Evolutionary conservation across 176 grass and related monocot species (phyloP).

Genomic region (Bothriochloa decipiens): DNA sequence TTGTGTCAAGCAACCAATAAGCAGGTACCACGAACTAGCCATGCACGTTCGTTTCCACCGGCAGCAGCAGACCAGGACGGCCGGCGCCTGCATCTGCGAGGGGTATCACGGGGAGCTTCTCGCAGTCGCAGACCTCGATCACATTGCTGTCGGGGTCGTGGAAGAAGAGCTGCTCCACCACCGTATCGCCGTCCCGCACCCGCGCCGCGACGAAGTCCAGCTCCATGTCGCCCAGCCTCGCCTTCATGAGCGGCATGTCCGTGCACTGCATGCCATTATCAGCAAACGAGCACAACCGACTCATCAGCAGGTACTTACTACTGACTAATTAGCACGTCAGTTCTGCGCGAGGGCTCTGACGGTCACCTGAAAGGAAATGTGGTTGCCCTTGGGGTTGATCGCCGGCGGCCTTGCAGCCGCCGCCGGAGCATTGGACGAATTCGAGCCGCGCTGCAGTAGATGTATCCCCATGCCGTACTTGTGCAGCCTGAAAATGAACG

Average conservation of each 20-base stretch:
- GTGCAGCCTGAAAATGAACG: constrained; percentile 83
- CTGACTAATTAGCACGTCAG: neutral
- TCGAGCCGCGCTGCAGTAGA: constrained; percentile 56
- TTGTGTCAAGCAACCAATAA: neutral
- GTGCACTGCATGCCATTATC: constrained; percentile 48
- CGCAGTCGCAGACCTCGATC: constrained; percentile 85
- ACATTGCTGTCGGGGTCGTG: constrained; percentile 79
- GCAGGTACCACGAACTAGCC: neutral
- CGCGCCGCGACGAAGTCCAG: constrained; percentile 46
- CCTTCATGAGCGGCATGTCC: constrained; percentile 47
- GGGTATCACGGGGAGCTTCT: constrained; percentile 62
- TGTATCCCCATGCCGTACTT: constrained; percentile 71
- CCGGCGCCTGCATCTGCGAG: neutral
- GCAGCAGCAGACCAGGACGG: neutral
- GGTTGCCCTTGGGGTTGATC: constrained; percentile 76
- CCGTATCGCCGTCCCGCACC: constrained; percentile 53
- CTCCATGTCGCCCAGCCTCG: constrained; percentile 45
- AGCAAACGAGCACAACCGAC: neutral
- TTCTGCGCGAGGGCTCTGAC: neutral
- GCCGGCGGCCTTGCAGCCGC: neutral
- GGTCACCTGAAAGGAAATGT: constrained; percentile 84
- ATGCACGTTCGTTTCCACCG: neutral
- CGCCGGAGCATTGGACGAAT: neutral
- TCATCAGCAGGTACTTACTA: neutral
- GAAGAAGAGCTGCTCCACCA: constrained; percentile 83